These are phyloP conservation scores for Cladosporium sp. DNA, from an alignment of 2,329 filamentous ascomycete species.

Conservation along the genomic window DNA sequence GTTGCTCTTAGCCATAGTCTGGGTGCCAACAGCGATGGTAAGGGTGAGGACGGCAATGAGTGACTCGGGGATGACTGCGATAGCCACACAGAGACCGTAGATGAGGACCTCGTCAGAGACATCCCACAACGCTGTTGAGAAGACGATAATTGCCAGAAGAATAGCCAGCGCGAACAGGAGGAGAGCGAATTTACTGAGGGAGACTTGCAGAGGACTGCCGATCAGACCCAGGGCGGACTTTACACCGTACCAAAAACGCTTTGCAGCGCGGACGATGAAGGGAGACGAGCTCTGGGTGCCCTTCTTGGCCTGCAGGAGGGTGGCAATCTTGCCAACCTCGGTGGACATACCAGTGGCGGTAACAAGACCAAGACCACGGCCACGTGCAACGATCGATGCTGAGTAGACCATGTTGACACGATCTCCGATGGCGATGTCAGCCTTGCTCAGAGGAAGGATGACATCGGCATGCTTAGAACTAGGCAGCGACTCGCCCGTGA, in stretches of 20 bases:
- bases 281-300: slow-evolving; percentile 6
- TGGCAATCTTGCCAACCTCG: slow-evolving; percentile 61
- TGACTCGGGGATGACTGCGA: slow-evolving; percentile 42
- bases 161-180: slow-evolving; percentile 68
- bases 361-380: slow-evolving; percentile 55
- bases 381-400: slow-evolving; percentile 57
- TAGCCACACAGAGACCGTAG: slow-evolving; percentile 41
- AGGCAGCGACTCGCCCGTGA: slow-evolving; percentile 64
- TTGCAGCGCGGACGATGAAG: slow-evolving; percentile 1
- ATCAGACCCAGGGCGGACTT: slow-evolving; percentile 22
- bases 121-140: slow-evolving; percentile 50
- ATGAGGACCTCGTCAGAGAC: slow-evolving; percentile 37
- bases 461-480: slow-evolving; percentile 22
- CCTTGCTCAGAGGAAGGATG: slow-evolving; percentile 15
- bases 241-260: slow-evolving; percentile 5
- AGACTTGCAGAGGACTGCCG: slow-evolving; percentile 76
- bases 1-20: slow-evolving; percentile 56
- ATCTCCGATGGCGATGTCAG: slow-evolving; percentile 50
- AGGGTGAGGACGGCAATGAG: slow-evolving; percentile 62
- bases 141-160: slow-evolving; percentile 60
- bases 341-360: slow-evolving; percentile 56
- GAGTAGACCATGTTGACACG: slow-evolving; percentile 59
- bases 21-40: slow-evolving; percentile 57
- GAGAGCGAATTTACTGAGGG: slow-evolving; percentile 76
- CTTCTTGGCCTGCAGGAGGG: slow-evolving; percentile 24